Conservation (phyloP, 1,139 yeast species). For the Lodderomyces beijingensis region DNA sequence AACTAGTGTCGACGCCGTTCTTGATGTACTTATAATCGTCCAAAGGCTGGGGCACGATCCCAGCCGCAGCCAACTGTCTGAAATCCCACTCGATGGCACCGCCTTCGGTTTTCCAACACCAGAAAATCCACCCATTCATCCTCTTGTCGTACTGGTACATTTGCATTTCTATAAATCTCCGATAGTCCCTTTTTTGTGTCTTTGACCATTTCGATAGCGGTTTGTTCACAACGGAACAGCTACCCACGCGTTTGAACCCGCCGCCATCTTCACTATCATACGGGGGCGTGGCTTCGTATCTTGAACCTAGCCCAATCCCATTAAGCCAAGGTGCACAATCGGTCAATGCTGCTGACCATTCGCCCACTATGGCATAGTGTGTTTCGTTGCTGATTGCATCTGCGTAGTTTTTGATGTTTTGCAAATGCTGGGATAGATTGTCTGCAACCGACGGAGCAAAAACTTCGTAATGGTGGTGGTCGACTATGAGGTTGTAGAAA, state of each 20-base stretch:
- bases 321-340: conserved; percentile 67
- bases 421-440: conserved; percentile 34
- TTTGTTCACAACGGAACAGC: conserved; percentile 21
- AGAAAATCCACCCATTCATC: conserved; percentile 59
- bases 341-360: conserved; percentile 61
- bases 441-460: conserved; percentile 40
- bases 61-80: conserved; percentile 41
- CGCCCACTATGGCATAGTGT: conserved; percentile 57
- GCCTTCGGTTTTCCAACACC: conserved; percentile 66
- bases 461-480: conserved; percentile 65
- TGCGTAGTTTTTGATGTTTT: conserved; percentile 34
- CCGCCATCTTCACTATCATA: conserved; percentile 31
- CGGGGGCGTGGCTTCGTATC: conserved; percentile 49
- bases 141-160: conserved; percentile 20
- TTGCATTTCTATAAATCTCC: conserved; percentile 44
- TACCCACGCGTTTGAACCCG: conserved; percentile 28
- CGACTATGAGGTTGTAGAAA: conserved; percentile 46
- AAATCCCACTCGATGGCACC: conserved; percentile 60
- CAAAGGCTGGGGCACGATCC: conserved; percentile 61
- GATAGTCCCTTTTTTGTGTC: conserved; percentile 39
- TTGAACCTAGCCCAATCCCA: conserved; percentile 55
- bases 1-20: conserved; percentile 33
- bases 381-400: conserved; percentile 32
- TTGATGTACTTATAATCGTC: conserved; percentile 36
- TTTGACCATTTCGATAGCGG: conserved; percentile 35